Conservation (phyloP, 1,139 yeast species). For the Yamadazyma membranifaciens region DNA sequence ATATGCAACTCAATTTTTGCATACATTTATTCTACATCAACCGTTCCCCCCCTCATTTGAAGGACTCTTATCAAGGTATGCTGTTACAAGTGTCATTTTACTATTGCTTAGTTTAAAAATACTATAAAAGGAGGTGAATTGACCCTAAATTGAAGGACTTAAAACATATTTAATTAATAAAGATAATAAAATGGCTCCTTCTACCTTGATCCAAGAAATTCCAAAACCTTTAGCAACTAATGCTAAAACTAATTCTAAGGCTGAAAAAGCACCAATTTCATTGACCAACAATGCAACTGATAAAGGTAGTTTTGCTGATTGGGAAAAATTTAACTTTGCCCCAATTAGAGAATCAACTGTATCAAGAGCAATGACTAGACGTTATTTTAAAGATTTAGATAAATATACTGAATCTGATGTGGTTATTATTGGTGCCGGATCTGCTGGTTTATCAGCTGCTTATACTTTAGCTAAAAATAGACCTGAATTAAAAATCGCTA, state of each 20-base stretch:
- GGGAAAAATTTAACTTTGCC: conserved; percentile 67
- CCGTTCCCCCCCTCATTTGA: background rate
- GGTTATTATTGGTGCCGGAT: conserved; percentile 77
- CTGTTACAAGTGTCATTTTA: background rate
- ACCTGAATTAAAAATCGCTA: conserved; percentile 75
- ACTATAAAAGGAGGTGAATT: conserved; percentile 7
- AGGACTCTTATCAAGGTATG: background rate
- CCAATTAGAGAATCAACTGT: conserved; percentile 80
- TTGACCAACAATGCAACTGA: conserved; percentile 3
- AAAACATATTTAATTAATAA: background rate
- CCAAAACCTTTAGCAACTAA: background rate
- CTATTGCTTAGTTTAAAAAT: background rate
- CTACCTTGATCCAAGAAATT: conserved; percentile 28
- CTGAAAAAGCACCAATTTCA: background rate
- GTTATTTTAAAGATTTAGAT: conserved; percentile 73
- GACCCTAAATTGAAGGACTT: background rate
- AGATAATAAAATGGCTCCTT: conserved; percentile 30
- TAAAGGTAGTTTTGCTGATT: conserved; percentile 43
- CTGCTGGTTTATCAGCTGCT: conserved; percentile 76
- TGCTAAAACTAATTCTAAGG: background rate
- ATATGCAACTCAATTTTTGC: background rate
- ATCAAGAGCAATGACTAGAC: conserved; percentile 79
- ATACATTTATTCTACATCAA: background rate
- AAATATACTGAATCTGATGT: conserved; percentile 74
- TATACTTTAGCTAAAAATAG: conserved; percentile 69